Base-by-base conservation (phyloP, 2,329 filamentous ascomycete species). In the Monascus ruber region DNA sequence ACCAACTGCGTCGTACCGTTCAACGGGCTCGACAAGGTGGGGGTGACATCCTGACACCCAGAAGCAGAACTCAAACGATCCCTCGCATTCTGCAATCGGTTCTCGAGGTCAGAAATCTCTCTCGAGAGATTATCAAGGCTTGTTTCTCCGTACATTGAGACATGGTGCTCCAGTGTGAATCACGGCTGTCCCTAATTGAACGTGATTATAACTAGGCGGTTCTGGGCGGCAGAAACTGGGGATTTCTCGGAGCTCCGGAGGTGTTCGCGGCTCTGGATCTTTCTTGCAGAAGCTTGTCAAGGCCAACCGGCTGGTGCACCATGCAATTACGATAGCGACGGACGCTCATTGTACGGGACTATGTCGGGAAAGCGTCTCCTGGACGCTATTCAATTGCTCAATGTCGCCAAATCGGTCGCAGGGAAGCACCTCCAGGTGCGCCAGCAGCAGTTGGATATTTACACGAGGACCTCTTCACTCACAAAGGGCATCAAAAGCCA, bases 321-420 rank as follows among this genome's bases (percentile, higher is more conserved):
- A 35, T 35, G 33, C 33, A 35, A 9, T 25, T 17, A 17, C 17
- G 17, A 7, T 7, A 26, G 7, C 26, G 8, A 27, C 5, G 8
- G 11, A 29, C 24, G 24, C 24, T 36, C 6, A 36, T 25, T 17
- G 8, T 27, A 25, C 38, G 36, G 35, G 37, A 55, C 35, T 31
- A 76, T 76, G 72, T 67, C 71, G 39, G 71, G 71, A 41, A 71
- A 75, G 73, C 65, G 80, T 75, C 65, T 76, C 72, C 55, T 87
- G 56, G 84, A 88, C 65, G 68, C 83, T 51, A 77, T 79, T 49
- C 76, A 79, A 44, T 70, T 88, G 47, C 70, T 82, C 59, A 77
- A 73, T 67, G 83, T 78, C 56, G 81, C 82, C 37, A 75, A 79
- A 43, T 74, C 74, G 28, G 72, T 88, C 44, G 81, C 80, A 52